These are phyloP conservation scores for Cercospora sojina DNA, from an alignment of 2,329 filamentous ascomycete genomes.

Conservation along the genomic window DNA sequence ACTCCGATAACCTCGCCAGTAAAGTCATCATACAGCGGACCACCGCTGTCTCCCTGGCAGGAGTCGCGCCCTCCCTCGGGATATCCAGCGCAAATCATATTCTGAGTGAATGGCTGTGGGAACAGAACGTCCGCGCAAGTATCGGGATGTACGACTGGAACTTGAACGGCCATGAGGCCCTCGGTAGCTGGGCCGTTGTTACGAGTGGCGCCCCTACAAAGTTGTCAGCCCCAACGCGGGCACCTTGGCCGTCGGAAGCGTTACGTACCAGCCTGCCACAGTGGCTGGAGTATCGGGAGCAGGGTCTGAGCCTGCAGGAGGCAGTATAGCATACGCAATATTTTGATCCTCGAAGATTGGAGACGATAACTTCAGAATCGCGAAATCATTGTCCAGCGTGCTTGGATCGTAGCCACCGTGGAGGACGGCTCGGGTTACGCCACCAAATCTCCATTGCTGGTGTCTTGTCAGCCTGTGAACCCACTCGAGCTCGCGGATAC, in stretches of 20 bases:
- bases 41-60: not conserved
- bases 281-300: not conserved
- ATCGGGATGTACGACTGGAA: not conserved
- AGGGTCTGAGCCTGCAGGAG: slow-evolving; percentile 1
- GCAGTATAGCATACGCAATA: not conserved
- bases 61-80: not conserved
- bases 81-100: slow-evolving; percentile 4
- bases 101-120: not conserved
- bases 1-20: not conserved
- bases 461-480: not conserved
- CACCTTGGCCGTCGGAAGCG: too few species aligned
- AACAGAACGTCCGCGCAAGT: not conserved
- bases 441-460: not conserved
- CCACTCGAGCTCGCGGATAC: not conserved
- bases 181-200: not conserved
- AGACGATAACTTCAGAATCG: not conserved
- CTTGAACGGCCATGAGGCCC: not conserved
- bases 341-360: not conserved
- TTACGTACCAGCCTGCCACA: slow-evolving; percentile 7
- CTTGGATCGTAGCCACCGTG: not conserved
- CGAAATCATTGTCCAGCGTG: not conserved
- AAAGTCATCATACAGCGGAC: not conserved
- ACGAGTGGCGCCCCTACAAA: not conserved
- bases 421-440: not conserved
- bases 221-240: too few species aligned